Base-by-base conservation (phyloP, 2,329 filamentous ascomycete genomes). In the Aspergillus oerlinghausenensis region DNA sequence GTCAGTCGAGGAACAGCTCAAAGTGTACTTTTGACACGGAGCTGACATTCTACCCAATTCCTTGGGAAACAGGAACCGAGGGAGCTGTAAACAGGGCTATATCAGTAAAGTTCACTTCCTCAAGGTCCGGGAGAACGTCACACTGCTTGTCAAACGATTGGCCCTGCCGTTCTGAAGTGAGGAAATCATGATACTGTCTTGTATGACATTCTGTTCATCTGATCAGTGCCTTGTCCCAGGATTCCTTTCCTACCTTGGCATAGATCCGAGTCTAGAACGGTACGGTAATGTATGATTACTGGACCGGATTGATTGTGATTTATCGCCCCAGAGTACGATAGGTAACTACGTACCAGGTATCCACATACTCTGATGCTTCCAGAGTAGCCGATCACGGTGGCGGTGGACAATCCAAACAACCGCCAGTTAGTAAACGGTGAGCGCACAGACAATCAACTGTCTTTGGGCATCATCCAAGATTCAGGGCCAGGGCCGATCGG, bases 171-270 rank as follows among this genome's bases (percentile, higher is more conserved):
- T 48, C 57, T 43, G 49, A 57, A 55, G 52, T 49, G 55, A 47
- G 47, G 38, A 54, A 52, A 54, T 28, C 45, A 54, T 55, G 47
- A 52, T 61, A 58, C 51, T 23, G 32, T 58, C 54, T 55, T 61
- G 59, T 61, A 61, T 61, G 59, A 61, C 59, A 28, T 51, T 49
- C 26, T 53, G 59, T 58, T 51, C 62, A 61, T 62, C 58, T 63
- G 60, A 63, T 61, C 60, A 56, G 38, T 50, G 42, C 51, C 56
- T 54, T 50, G 52, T 54, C 32, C 43, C 28, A 43, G 43, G 43
- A 47, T 47, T 25, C 21, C 8, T 23, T 23, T 14, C 43, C 32
- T 17, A 38, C 14, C 14, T 38, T 38, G 32, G 32, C 32, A 38
- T 17, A 38, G 32, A 38, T 38, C 32, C 5, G 11, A 38, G 32